These are phyloP conservation scores for Candida chauliodis DNA, from an alignment of 805 yeast genomes.

Conservation along the genomic window DNA sequence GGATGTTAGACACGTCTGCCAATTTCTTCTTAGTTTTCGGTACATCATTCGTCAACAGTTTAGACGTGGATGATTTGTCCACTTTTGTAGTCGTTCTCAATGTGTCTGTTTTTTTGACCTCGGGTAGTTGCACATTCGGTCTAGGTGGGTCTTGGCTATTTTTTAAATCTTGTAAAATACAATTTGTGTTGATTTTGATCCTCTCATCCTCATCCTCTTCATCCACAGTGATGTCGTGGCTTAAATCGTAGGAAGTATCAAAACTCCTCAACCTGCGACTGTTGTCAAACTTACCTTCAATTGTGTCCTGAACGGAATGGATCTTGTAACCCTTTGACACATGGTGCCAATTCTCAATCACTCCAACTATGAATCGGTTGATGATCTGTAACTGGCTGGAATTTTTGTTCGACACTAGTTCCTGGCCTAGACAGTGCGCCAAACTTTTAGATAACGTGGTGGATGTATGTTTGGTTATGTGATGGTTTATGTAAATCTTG, in stretches of 20 bases:
- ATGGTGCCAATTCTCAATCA: conserved; percentile 48
- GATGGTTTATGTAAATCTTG: conserved; percentile 33
- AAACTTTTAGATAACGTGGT: conserved; percentile 43
- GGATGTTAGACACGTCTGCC: conserved; percentile 21
- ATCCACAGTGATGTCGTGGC: conserved; percentile 30
- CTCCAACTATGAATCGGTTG: conserved; percentile 48
- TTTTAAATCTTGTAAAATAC: conserved; percentile 9
- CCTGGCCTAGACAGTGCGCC: conserved; percentile 56
- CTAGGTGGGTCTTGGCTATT: neutral
- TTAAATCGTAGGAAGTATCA: conserved; percentile 30
- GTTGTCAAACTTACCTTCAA: conserved; percentile 9
- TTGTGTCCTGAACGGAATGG: conserved; percentile 16
- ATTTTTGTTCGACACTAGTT: conserved; percentile 32
- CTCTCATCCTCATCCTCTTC: conserved; percentile 16
- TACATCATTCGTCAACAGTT: neutral
- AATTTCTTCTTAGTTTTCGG: neutral
- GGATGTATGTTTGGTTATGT: conserved; percentile 42
- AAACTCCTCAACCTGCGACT: neutral
- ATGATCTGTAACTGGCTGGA: conserved; percentile 50
- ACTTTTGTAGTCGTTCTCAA: neutral
- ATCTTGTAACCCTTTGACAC: conserved; percentile 17
- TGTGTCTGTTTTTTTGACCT: neutral
- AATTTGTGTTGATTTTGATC: conserved; percentile 15
- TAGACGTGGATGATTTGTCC: neutral
- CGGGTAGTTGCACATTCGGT: neutral